Percentiles rank a stretch among this genome's conserved stretches.
Conservation (phyloP, 2,329 filamentous ascomycete species). For the Aspergillus awamori region DNA sequence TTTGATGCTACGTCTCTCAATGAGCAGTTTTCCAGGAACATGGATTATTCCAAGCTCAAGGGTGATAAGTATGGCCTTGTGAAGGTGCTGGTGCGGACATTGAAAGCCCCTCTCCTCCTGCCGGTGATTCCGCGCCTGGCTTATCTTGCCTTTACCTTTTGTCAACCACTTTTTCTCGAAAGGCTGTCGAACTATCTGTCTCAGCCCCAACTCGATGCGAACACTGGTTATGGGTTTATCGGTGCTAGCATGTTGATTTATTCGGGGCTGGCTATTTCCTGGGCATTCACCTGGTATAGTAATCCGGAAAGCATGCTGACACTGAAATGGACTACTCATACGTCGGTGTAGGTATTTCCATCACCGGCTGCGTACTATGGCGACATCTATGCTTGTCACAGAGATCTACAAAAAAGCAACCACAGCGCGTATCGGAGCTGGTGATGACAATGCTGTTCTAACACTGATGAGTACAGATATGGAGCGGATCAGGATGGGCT, state of each 20-base stretch:
- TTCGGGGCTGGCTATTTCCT: conserved; percentile 20
- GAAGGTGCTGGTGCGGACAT: conserved; percentile 29
- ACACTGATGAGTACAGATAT: conserved; percentile 21
- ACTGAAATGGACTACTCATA: neutral
- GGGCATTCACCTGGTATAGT: conserved; percentile 18
- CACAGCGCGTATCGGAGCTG: conserved; percentile 1
- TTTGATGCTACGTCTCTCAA: conserved; percentile 7
- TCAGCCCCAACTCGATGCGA: conserved; percentile 13
- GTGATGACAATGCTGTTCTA: conserved; percentile 11
- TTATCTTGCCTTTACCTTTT: conserved; percentile 29
- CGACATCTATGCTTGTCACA: conserved; percentile 10
- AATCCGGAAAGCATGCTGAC: neutral
- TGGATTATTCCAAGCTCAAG: conserved; percentile 14
- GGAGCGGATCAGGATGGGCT: conserved; percentile 14
- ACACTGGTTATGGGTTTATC: conserved; percentile 28
- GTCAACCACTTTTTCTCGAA: conserved; percentile 32
- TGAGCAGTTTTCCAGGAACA: conserved; percentile 10
- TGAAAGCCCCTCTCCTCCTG: conserved; percentile 29
- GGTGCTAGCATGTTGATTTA: conserved; percentile 25
- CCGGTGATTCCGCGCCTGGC: conserved; percentile 27
- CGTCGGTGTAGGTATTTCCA: conserved; percentile 15
- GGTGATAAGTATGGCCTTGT: conserved; percentile 11
- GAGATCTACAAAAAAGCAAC: conserved; percentile 12
- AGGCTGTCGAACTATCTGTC: conserved; percentile 20
- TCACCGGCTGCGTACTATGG: conserved; percentile 14